Conservation (phyloP, 257 asterid species). For the Echium plantagineum region DNA sequence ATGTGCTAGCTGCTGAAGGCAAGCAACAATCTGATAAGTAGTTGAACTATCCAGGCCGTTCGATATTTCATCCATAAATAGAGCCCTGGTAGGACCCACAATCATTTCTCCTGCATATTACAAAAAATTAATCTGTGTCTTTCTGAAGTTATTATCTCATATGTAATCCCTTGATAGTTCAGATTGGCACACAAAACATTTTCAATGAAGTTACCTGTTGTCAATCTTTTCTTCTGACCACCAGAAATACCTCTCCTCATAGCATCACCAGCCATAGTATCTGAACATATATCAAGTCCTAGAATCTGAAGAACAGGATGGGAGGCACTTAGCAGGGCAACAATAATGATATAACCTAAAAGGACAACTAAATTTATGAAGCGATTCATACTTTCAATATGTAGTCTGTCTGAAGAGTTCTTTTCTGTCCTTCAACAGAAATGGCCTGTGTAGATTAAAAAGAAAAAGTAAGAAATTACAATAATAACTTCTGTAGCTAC, state of each 20-base stretch:
- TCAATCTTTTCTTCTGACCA: slow-evolving; percentile 72
- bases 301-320: slow-evolving; percentile 34
- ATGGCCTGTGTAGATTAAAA: not conserved
- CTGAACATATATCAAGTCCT: slow-evolving; percentile 67
- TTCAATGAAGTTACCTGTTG: slow-evolving; percentile 37
- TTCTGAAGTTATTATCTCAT: not conserved
- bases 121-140: not conserved
- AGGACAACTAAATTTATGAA: not conserved
- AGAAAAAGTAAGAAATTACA: not conserved
- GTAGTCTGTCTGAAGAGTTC: slow-evolving; percentile 18
- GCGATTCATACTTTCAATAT: slow-evolving; percentile 6
- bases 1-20: slow-evolving; percentile 19
- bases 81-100: slow-evolving; percentile 14
- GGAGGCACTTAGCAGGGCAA: not conserved
- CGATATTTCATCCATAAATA: slow-evolving; percentile 20
- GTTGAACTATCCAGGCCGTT: slow-evolving; percentile 19
- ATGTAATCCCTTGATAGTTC: too few species aligned
- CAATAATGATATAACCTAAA: not conserved
- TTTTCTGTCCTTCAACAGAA: not conserved
- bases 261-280: slow-evolving; percentile 67
- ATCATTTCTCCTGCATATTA: slow-evolving; percentile 19
- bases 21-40: slow-evolving; percentile 13
- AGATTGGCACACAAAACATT: not conserved
- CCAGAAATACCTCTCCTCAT: slow-evolving; percentile 78
- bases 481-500: not conserved